phyloP scores from a whole-genome alignment of 2,329 filamentous ascomycete species.

The Botrytis tulipae region DNA sequence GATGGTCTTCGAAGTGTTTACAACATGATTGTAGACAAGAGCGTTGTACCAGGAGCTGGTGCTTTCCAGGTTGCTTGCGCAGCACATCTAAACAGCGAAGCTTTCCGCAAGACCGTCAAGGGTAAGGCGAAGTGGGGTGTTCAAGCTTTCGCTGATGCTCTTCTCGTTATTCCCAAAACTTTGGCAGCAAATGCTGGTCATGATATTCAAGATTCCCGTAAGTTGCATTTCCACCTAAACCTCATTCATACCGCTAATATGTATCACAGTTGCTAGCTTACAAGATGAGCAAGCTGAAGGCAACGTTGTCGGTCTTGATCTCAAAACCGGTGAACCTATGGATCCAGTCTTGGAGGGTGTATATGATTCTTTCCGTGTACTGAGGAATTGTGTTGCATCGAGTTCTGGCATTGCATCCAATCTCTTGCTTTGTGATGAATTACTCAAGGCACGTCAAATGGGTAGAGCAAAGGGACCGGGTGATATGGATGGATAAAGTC shows the following conservation, averaged over 20 bases:
- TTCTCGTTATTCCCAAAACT: slow-evolving; percentile 95
- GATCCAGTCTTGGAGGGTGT: slow-evolving; percentile 90
- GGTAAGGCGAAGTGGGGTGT: slow-evolving; percentile 98
- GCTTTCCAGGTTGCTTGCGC: slow-evolving; percentile 96
- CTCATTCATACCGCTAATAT: slow-evolving; percentile 26
- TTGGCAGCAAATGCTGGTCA: slow-evolving; percentile 93
- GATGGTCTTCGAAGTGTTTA: slow-evolving; percentile 95
- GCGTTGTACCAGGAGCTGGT: slow-evolving; percentile 89
- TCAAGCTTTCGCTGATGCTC: slow-evolving; percentile 88
- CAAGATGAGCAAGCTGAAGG: slow-evolving; percentile 85
- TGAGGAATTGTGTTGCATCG: slow-evolving; percentile 90
- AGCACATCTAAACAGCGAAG: slow-evolving; percentile 80
- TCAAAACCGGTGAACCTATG: slow-evolving; percentile 88
- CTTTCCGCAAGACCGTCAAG: slow-evolving; percentile 87
- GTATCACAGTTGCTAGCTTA: slow-evolving; percentile 67
- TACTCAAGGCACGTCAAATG: slow-evolving; percentile 98
- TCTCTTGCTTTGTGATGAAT: slow-evolving; percentile 90
- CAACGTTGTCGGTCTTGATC: slow-evolving; percentile 80
- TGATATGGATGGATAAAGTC: slow-evolving; percentile 55
- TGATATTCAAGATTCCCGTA: slow-evolving; percentile 92
- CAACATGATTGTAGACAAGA: slow-evolving; percentile 99
- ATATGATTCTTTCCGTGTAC: slow-evolving; percentile 92
- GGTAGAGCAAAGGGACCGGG: slow-evolving; percentile 61
- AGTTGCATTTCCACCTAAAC: slow-evolving; percentile 44
- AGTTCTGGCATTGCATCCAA: slow-evolving; percentile 95